These are phyloP conservation scores for Sclerotinia spermophila DNA, from an alignment of 2,329 filamentous ascomycete species.

Conservation along the genomic window DNA sequence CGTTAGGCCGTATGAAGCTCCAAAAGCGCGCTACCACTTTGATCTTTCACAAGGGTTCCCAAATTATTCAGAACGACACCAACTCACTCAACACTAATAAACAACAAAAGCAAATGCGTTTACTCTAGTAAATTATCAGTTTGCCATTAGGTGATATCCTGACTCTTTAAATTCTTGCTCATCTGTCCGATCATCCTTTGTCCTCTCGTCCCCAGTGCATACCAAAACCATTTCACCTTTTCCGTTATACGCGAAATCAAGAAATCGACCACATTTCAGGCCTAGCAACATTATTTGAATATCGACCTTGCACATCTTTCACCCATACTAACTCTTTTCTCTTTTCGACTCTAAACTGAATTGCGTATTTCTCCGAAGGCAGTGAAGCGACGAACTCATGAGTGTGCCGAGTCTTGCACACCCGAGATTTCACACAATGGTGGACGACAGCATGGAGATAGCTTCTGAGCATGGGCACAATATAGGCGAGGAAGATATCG, in stretches of 20 bases:
- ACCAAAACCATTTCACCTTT: conserved; percentile 9
- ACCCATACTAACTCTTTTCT: not conserved
- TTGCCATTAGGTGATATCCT: not conserved
- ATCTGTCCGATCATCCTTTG: not conserved
- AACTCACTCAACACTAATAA: not conserved
- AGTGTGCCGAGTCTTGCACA: conserved; percentile 14
- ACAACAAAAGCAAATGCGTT: not conserved
- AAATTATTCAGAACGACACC: not conserved
- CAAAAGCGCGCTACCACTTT: conserved; percentile 4
- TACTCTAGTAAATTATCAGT: not conserved
- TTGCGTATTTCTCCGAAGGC: not conserved
- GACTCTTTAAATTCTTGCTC: not conserved
- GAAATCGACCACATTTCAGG: not conserved
- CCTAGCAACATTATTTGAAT: not conserved
- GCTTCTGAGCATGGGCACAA: conserved; percentile 44
- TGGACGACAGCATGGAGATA: conserved; percentile 53
- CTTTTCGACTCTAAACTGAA: not conserved
- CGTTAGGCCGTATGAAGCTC: not conserved
- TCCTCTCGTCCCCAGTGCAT: not conserved
- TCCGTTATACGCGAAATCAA: conserved; percentile 1
- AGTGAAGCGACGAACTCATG: conserved; percentile 8
- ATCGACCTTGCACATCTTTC: not conserved
- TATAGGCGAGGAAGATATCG: conserved; percentile 47
- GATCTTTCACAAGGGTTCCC: not conserved
- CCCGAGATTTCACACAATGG: conserved; percentile 27